Evolutionary conservation across 1,139 yeast genomes (phyloP).

Genomic region (Yamadazyma siamensis): DNA sequence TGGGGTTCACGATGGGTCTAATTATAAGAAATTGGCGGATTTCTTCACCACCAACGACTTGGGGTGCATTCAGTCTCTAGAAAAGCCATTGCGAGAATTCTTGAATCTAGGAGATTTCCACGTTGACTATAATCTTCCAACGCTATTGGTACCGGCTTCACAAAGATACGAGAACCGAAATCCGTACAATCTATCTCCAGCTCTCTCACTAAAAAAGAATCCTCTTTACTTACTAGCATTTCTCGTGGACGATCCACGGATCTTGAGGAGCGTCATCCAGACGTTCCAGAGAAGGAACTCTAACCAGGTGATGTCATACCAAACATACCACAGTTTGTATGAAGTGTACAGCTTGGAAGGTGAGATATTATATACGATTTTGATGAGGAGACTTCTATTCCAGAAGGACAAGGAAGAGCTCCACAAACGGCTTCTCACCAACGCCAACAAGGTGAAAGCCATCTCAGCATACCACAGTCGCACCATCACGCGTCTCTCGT

Average conservation of each 20-base stretch:
- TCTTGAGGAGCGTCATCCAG: conserved; percentile 4
- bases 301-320: conserved; percentile 6
- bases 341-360: conserved; percentile 17
- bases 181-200: conserved; percentile 9
- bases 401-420: not conserved
- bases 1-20: conserved; percentile 1
- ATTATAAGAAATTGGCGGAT: conserved; percentile 6
- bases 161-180: conserved; percentile 4
- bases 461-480: conserved; percentile 11
- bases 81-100: conserved; percentile 7
- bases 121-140: conserved; percentile 11
- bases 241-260: conserved; percentile 10
- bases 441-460: conserved; percentile 11
- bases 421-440: conserved; percentile 4
- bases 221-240: conserved; percentile 14
- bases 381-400: conserved; percentile 10
- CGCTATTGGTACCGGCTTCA: conserved; percentile 10
- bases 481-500: conserved; percentile 9
- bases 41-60: conserved; percentile 13
- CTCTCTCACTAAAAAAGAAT: conserved; percentile 6
- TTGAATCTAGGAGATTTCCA: conserved; percentile 3
- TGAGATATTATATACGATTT: conserved; percentile 12
- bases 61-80: conserved; percentile 9
- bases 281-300: conserved; percentile 7
- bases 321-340: conserved; percentile 11